Conservation (phyloP, 345 rosid species). For the Sisymbrium irio region DNA sequence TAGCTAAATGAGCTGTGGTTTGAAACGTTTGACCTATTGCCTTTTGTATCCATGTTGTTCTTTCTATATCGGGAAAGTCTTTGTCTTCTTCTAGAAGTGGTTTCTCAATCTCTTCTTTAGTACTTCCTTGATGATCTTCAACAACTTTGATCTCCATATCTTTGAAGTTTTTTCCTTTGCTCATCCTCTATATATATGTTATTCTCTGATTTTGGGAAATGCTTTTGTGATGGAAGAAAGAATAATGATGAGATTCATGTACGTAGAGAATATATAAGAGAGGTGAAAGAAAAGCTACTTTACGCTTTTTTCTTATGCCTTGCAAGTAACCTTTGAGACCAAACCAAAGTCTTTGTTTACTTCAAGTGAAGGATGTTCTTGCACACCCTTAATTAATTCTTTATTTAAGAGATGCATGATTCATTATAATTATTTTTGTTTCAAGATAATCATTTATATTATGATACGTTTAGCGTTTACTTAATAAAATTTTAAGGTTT, state of each 20-base stretch:
- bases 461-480: background rate
- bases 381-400: background rate
- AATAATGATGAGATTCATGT: slow-evolving; percentile 12
- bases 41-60: slow-evolving; percentile 54
- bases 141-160: slow-evolving; percentile 52
- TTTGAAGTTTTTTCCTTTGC: background rate
- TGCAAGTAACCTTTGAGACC: slow-evolving; percentile 60
- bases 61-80: slow-evolving; percentile 39
- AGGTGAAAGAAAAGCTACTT: slow-evolving; percentile 14
- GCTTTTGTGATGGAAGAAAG: slow-evolving; percentile 15
- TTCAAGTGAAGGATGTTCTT: slow-evolving; percentile 30
- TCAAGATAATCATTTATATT: background rate
- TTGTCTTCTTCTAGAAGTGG: slow-evolving; percentile 47
- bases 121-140: slow-evolving; percentile 19
- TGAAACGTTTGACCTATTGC: slow-evolving; percentile 81
- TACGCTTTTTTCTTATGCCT: slow-evolving; percentile 37
- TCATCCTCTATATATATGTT: background rate
- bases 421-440: background rate
- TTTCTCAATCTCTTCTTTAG: slow-evolving; percentile 18
- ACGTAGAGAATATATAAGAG: background rate
- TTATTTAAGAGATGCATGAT: background rate
- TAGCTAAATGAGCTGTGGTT: slow-evolving; percentile 89
- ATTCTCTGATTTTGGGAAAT: slow-evolving; percentile 18
- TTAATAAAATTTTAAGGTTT: background rate
- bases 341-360: slow-evolving; percentile 27